Evolutionary conservation across 768 basidiomycete genomes (phyloP).

Genomic region (Xanthoconium stramineum): DNA sequence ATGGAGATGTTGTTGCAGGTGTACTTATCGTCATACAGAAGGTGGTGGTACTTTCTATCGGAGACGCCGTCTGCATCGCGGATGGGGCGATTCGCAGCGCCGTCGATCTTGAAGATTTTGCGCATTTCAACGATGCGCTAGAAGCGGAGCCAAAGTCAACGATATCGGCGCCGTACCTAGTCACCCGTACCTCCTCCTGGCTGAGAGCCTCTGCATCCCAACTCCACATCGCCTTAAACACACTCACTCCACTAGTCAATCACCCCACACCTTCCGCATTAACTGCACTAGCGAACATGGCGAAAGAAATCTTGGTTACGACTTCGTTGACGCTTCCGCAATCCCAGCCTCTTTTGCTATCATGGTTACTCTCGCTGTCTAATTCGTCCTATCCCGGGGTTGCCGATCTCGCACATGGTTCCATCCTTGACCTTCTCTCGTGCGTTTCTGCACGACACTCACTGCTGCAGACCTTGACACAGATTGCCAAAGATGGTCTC

Average conservation of each 20-base stretch:
- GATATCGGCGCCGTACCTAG: slow-evolving; percentile 40
- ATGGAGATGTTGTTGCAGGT: slow-evolving; percentile 61
- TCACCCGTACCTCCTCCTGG: slow-evolving; percentile 72
- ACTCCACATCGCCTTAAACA: slow-evolving; percentile 77
- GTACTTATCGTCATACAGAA: slow-evolving; percentile 56
- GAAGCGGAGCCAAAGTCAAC: slow-evolving; percentile 18
- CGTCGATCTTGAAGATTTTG: slow-evolving; percentile 64
- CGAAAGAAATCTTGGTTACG: slow-evolving; percentile 47
- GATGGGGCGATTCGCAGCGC: slow-evolving; percentile 57
- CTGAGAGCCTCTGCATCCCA: slow-evolving; percentile 79
- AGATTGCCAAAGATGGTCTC: slow-evolving; percentile 63
- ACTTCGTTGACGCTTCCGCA: slow-evolving; percentile 66
- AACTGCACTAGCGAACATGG: slow-evolving; percentile 52
- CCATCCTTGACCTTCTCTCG: slow-evolving; percentile 45
- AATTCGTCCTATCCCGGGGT: slow-evolving; percentile 55
- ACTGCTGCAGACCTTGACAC: slow-evolving; percentile 55
- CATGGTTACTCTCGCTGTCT: slow-evolving; percentile 73
- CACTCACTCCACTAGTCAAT: slow-evolving; percentile 63
- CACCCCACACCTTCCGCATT: slow-evolving; percentile 73
- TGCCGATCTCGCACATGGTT: slow-evolving; percentile 42
- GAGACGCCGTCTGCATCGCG: slow-evolving; percentile 62
- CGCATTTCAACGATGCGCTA: slow-evolving; percentile 27
- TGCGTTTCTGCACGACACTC: slow-evolving; percentile 42
- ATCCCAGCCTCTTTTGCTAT: slow-evolving; percentile 63
- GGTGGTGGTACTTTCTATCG: slow-evolving; percentile 55